Percentiles rank a stretch among this genome's conserved stretches.
phyloP scores from a whole-genome alignment of 2,329 filamentous ascomycete genomes.

The Sclerotinia minor region DNA sequence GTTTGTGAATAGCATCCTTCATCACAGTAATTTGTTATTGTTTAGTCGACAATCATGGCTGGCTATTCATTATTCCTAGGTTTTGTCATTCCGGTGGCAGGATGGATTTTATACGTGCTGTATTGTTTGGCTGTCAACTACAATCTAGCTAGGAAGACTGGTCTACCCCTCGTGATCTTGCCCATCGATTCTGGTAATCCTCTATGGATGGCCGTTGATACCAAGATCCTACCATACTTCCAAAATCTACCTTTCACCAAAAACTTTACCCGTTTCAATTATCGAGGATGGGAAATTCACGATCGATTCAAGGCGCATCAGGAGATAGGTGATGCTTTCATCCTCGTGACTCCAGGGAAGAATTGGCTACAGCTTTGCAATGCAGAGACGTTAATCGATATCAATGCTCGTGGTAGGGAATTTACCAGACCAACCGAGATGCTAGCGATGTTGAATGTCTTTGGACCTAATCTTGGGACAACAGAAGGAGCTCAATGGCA shows the following conservation, averaged over 20 bases:
- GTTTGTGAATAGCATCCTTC: slow-evolving; percentile 3
- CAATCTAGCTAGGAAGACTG: slow-evolving; percentile 2
- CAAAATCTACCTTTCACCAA: slow-evolving; percentile 18
- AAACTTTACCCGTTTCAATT: slow-evolving; percentile 24
- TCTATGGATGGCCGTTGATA: slow-evolving; percentile 21
- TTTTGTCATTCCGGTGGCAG: slow-evolving; percentile 1
- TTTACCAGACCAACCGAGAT: slow-evolving; percentile 19
- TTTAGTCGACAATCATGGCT: slow-evolving; percentile 7
- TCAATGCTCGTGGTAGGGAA: slow-evolving; percentile 1
- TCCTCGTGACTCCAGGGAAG: slow-evolving; percentile 19
- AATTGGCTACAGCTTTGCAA: slow-evolving; percentile 22
- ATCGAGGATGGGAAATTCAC: slow-evolving; percentile 22
- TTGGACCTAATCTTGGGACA: slow-evolving; percentile 16
- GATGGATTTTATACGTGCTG: slow-evolving; percentile 13
- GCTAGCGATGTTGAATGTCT: slow-evolving; percentile 20
- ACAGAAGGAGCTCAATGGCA: slow-evolving; percentile 23
- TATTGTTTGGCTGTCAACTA: slow-evolving; percentile 18
- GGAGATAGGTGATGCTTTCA: slow-evolving; percentile 21
- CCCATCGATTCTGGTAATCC: slow-evolving; percentile 19
- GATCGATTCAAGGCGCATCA: slow-evolving; percentile 21
- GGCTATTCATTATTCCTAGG: slow-evolving; percentile 10
- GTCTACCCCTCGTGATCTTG: slow-evolving; percentile 16
- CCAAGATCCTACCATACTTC: slow-evolving; percentile 12
- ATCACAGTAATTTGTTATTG: neutral
- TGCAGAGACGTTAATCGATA: slow-evolving; percentile 11